Evolutionary conservation across 202 grass and related monocot genomes (phyloP).

Genomic region (Tripidium arundinaceum): DNA sequence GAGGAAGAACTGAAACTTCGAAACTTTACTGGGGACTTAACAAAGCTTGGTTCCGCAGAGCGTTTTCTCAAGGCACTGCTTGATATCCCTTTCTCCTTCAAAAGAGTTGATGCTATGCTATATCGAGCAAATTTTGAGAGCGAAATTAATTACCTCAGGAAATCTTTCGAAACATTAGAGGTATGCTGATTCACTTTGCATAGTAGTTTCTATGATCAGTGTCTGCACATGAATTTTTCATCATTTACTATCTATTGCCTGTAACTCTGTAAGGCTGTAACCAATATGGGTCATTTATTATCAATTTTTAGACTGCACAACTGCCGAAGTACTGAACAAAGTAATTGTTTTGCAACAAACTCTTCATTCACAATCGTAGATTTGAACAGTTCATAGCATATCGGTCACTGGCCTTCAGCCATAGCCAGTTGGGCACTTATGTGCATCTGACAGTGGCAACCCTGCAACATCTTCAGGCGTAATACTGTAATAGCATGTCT

Average conservation of each 20-base stretch:
- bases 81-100: conserved; percentile 92
- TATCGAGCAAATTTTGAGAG: conserved; percentile 90
- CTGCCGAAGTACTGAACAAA: too few species aligned
- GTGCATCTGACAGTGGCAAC: neutral
- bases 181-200: conserved; percentile 25
- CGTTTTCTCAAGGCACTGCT: conserved; percentile 76
- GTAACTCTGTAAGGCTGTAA: too few species aligned
- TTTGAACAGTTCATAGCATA: neutral
- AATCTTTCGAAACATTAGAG: conserved; percentile 87
- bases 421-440: neutral
- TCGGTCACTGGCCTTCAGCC: neutral
- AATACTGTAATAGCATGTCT: neutral
- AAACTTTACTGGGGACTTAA: conserved; percentile 63
- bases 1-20: conserved; percentile 86
- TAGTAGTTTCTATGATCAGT: neutral
- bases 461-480: neutral
- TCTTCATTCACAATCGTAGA: neutral
- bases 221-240: neutral
- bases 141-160: conserved; percentile 81
- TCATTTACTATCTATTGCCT: neutral
- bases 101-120: conserved; percentile 88
- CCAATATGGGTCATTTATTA: neutral
- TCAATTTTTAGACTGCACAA: neutral
- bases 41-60: conserved; percentile 75
- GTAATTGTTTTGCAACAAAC: neutral